phyloP scores from a whole-genome alignment of 805 yeast genomes.

The Jamesozyma rosinii region DNA sequence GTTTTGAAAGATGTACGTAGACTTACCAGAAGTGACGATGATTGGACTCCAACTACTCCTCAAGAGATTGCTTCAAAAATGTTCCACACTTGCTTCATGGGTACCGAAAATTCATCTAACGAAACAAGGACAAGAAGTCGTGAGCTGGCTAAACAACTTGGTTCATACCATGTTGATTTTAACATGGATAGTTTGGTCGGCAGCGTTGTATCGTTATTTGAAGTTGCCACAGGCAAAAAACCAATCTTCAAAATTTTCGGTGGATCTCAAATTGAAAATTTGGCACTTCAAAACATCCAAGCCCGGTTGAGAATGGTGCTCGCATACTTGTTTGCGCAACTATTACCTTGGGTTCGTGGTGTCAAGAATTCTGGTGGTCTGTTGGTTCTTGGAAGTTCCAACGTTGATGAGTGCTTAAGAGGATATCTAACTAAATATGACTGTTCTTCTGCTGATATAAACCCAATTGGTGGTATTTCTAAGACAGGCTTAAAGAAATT shows the following conservation, averaged over 20 bases:
- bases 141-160: conserved; percentile 62
- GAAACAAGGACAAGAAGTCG: conserved; percentile 83
- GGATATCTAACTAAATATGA: conserved; percentile 96
- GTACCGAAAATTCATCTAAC: conserved; percentile 80
- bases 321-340: conserved; percentile 85
- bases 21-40: conserved; percentile 48
- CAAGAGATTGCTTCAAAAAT: conserved; percentile 65
- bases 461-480: conserved; percentile 98
- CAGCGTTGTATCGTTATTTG: conserved; percentile 67
- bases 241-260: conserved; percentile 91
- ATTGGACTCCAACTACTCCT: conserved; percentile 65
- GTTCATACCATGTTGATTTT: conserved; percentile 83
- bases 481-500: conserved; percentile 85
- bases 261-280: conserved; percentile 81
- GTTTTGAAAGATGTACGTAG: conserved; percentile 69
- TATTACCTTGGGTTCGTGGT: conserved; percentile 89
- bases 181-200: conserved; percentile 82
- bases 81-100: conserved; percentile 92
- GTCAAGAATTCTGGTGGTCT: conserved; percentile 54
- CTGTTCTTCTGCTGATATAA: conserved; percentile 93
- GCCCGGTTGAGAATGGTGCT: conserved; percentile 93
- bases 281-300: conserved; percentile 93
- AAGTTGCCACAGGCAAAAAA: conserved; percentile 78
- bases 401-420: conserved; percentile 91
- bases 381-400: conserved; percentile 88